Base-by-base conservation (phyloP, 1,139 yeast genomes). In the Geotrichum fermentans region DNA sequence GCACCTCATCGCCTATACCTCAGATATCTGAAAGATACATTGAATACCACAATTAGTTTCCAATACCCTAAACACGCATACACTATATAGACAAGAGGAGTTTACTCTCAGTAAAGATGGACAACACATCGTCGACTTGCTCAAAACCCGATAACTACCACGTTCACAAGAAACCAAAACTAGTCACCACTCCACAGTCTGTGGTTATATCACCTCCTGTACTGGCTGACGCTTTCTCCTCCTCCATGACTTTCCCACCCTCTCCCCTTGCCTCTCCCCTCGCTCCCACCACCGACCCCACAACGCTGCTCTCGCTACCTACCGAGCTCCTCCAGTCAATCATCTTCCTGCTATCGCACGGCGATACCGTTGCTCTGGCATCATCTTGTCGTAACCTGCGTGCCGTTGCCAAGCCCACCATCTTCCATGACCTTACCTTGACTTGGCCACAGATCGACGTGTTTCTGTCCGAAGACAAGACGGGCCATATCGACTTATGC, bases 401-500 rank as follows among this genome's bases (percentile, higher is more conserved):
- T 26, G 24, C 35, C 10, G 34, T 49, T 8, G 52, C 47, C 18
- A 49, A 45, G 21, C 41, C 36, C 6, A 33, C 36, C 14, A 24
- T 58, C 21, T 55, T 56, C 28, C 35, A 44, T 5, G 43, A 45
- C n/a, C 40, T 54, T 4, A 43, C 43, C 33, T 28, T 53, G 16
- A 49, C 50, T 8, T 56, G 57, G 57, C 34, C 29, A 1, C 28
- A 50, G 3, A 30, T 56, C 5, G 55, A 56, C 35, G 38, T 30
- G 14, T 53, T 56, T 26, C 34, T 49, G 5, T 39, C 45, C 14
- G 44, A 41, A 18, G 43, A 52, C 28, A 17, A 26, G 3, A 30
- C 39, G 13, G 40, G 42, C 5, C 14, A 40, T 13, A 40, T 45
- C 16, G 37, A 34, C 7, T 45, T 55, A 21, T 39, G 52, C 8